Conservation (phyloP, 2,329 filamentous ascomycete species). For the Botrytis pseudocinerea region DNA sequence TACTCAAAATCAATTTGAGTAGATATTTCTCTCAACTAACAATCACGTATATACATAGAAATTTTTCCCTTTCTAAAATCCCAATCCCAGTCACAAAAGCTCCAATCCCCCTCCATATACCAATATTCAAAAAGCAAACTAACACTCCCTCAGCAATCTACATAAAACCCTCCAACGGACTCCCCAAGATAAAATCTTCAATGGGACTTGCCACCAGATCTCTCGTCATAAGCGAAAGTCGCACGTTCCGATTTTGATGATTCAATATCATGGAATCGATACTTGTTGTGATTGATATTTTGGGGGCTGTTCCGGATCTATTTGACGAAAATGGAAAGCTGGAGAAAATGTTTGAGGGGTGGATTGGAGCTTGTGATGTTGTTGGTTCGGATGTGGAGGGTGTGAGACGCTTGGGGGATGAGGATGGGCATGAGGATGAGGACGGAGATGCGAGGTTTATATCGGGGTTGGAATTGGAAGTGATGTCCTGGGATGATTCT, state of each 20-base stretch:
- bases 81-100: neutral
- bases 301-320: neutral
- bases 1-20: neutral
- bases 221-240: neutral
- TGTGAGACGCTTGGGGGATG: neutral
- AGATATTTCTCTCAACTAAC: neutral
- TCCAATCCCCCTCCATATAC: neutral
- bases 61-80: neutral
- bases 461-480: neutral
- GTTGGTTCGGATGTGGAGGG: neutral
- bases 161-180: neutral
- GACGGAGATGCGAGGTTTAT: accelerated
- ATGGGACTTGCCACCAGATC: neutral
- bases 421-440: neutral
- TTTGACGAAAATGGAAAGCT: neutral
- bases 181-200: neutral
- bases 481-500: neutral
- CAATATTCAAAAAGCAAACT: neutral
- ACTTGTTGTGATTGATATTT: neutral
- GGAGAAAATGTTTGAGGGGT: neutral
- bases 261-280: neutral
- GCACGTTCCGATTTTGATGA: neutral
- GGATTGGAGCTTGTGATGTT: neutral
- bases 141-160: neutral
- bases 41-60: neutral